Percentiles rank a stretch among this genome's conserved stretches.
Evolutionary conservation across 2,329 filamentous ascomycete species (phyloP).

Genomic region (Ampelomyces quisqualis): DNA sequence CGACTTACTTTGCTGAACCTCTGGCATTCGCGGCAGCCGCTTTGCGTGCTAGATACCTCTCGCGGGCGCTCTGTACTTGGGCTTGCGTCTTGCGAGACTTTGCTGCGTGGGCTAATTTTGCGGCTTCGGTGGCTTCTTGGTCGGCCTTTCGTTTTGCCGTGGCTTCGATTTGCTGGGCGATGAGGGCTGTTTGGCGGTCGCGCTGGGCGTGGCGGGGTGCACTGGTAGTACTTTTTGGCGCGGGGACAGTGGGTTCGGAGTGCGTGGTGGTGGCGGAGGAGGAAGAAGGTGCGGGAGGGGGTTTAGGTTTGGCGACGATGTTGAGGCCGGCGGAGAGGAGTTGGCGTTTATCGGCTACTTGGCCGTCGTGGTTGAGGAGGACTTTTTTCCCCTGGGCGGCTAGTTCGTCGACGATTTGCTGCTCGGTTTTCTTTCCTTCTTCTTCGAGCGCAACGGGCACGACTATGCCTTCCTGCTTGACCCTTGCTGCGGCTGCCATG

Average conservation of each 20-base stretch:
- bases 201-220: constrained; percentile 64
- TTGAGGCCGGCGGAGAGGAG: constrained; percentile 75
- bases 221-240: constrained; percentile 25
- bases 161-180: constrained; percentile 74
- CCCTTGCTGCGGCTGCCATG: constrained; percentile 62
- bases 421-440: constrained; percentile 50
- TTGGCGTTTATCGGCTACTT: constrained; percentile 82
- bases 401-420: constrained; percentile 66
- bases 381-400: constrained; percentile 64
- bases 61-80: constrained; percentile 75
- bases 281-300: constrained; percentile 33
- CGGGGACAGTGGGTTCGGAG: constrained; percentile 1
- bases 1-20: too few relatives aligned
- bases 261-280: constrained; percentile 17
- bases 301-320: constrained; percentile 64
- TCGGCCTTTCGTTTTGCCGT: constrained; percentile 70
- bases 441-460: constrained; percentile 39
- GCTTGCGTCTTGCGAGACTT: constrained; percentile 77
- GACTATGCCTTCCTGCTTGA: constrained; percentile 37
- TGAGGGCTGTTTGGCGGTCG: constrained; percentile 75
- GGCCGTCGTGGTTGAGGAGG: constrained; percentile 76
- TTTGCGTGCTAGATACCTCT: constrained; percentile 77
- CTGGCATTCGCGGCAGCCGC: constrained; percentile 65
- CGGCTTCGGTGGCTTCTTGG: constrained; percentile 65
- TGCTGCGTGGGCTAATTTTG: constrained; percentile 62